Conservation (phyloP, 345 rosid species). For the Nasturtium officinale region DNA sequence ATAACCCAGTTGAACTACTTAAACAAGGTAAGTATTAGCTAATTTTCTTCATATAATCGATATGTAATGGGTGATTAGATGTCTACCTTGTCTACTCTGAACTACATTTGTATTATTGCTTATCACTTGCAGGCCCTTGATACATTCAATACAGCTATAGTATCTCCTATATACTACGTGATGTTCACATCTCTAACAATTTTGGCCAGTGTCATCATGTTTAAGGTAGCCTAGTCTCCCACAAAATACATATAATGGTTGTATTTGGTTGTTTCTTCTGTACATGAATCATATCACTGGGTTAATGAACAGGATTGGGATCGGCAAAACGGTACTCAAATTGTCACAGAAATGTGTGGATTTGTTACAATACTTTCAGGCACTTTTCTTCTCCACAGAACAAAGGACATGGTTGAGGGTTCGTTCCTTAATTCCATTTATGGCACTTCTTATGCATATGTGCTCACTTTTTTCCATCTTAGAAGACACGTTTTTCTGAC, state of each 20-base stretch:
- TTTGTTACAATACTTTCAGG: constrained; percentile 84
- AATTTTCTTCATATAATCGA: neutral
- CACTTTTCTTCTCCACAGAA: constrained; percentile 84
- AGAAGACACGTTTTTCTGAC: neutral
- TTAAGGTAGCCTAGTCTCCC: constrained; percentile 61
- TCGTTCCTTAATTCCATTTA: constrained; percentile 27
- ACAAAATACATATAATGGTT: neutral
- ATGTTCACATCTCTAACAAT: constrained; percentile 90
- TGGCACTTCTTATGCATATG: constrained; percentile 9
- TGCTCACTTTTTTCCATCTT: neutral
- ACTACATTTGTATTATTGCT: constrained; percentile 4
- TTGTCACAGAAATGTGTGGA: constrained; percentile 80
- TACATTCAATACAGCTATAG: constrained; percentile 89
- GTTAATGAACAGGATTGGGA: constrained; percentile 70
- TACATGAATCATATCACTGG: constrained; percentile 21
- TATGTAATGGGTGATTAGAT: neutral
- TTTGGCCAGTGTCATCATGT: constrained; percentile 89
- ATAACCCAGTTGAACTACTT: constrained; percentile 76
- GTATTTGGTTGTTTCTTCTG: neutral
- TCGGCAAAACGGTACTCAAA: constrained; percentile 78
- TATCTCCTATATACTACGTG: constrained; percentile 88
- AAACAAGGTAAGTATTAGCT: constrained; percentile 57
- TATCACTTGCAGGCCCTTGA: constrained; percentile 76
- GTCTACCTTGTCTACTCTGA: neutral
- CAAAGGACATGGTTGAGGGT: constrained; percentile 82